Base-by-base conservation (phyloP, 139 green algal species). In the Picochlorum sp. region DNA sequence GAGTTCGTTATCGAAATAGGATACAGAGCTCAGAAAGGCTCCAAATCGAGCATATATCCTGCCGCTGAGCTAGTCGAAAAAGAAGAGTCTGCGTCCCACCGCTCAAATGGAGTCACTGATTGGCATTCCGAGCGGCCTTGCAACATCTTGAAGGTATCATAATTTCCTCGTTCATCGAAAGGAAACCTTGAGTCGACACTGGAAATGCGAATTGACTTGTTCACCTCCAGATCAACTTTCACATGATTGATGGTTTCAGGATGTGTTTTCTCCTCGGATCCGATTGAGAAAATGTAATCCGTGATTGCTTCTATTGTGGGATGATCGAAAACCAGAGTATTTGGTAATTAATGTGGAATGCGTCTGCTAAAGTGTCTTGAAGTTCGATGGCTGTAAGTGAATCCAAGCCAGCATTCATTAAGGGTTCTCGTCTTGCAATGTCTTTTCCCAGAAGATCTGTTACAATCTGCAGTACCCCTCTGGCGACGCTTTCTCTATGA, bases 361-460 rank as follows among this genome's bases (percentile, higher is more conserved):
- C 54, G 2, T 14, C 63, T 26, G 84, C 77, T 2, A 96, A 79
- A 1, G 30, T 52, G 57, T 81, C 85, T 7, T 79, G 69, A 38
- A 96, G 68, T 75, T 96, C 88, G 6, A 94, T 76, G 2, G 85
- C 81, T 2, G 78, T 76, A 44, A 96, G 69, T 6, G 79, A 89
- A 68, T 95, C 76, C 4, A 85, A 21, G 3, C 75, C 77, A 8
- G 62, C 62, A 14, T 57, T 66, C 64, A 83, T 80, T 14, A 84
- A 61, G 7, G 70, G 59, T 20, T 85, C 64, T 10, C 79, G 7
- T 4, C 14, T 11, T 41, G 34, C 1, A 1, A 41, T 41, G 1
- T 41, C 34, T 41, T 41, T 41, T 11, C 34, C 34, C 34, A 41
- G 34, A 41, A 41, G 34, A 11, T 8, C 34, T 41, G 34, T 41